Evolutionary conservation across 1,284 basidiomycete species (phyloP), one percentile per base, ranked within the genome.

Genomic region (Malassezia slooffiae): DNA sequence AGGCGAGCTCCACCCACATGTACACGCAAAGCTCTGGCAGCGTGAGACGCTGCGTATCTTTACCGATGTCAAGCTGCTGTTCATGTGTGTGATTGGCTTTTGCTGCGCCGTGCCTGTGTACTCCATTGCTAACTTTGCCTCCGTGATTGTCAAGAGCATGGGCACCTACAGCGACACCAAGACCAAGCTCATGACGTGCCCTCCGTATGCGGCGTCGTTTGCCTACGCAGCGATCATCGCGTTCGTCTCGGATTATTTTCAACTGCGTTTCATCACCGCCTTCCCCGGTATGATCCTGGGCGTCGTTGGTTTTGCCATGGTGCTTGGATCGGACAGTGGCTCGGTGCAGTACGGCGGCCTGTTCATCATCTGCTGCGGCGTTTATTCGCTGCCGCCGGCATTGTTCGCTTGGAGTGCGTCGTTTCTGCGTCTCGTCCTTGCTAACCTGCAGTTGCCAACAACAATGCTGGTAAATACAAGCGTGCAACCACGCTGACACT

Each of bases 91-190:
- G 4, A 37, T 49, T n/a, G 57, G 59, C 8, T 64, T 56, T 37
- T 52, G 55, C 19, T 49, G 47, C 23, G 58, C 58, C 9, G 46
- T 53, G 4, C 32, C 52, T 5, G 41, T 66, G 8, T 66, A 62
- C 38, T 58, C 56, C 4, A 39, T 51, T 24, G 52, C 63, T 12
- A 55, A 62, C 35, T 66, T 66, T 50, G 46, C 53, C 10, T 61
- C 62, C 2, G 60, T 53, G n/a, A 62, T 66, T 47, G 57, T 65
- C 41, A 50, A 54, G 26, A 41, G 38, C 15, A 48, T 65, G 12
- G 50, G 49, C 26, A 47, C 43, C 8, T 45, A 55, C 15, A 55
- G 54, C 1, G 43, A 47, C 8, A 38, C 42, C 20, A 43, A 60
- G 26, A 34, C 52, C 24, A 58, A 58, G 52, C 54, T 66, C 27